Base-by-base conservation (phyloP, 495 filamentous ascomycete genomes). In the Aspergillus taichungensis region DNA sequence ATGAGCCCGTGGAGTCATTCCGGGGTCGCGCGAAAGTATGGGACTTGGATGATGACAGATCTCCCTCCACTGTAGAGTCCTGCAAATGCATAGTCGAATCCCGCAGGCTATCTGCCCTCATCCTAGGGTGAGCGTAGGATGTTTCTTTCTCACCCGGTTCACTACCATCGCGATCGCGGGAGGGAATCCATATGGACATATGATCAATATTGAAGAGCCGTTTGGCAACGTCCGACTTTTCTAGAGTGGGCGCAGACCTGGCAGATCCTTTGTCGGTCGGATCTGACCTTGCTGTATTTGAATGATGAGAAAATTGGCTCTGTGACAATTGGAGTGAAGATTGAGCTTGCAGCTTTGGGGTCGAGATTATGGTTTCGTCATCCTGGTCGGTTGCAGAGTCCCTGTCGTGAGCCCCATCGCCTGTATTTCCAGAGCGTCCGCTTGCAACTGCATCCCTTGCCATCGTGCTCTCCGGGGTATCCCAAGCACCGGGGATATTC, bases 401-500 rank as follows among this genome's bases (percentile, higher is more conserved):
- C 27, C 5, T 40, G 8, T 37, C 41, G 27, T 43, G 34, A 8
- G 13, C 24, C 8, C 12, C 5, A 6, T 30, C 10, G 11, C 8
- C 11, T n/a, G 32, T 5, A 24, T 34, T 36, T 33, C 37, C 13
- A 50, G 28, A 29, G 5, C 39, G 32, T n/a, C 29, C 34, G 28
- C 36, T 37, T 8, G 38, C 12, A 24, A 7, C 11, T n/a, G 29
- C 11, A 13, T 43, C 45, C 36, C 37, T 44, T n/a, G 18, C 7
- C 5, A 46, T 32, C 12, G 45, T 52, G 28, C 55, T 43, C 18
- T 54, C 55, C 18, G 60, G 64, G 5, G 63, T 73, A 50, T 75
- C 76, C 82, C 79, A 84, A 30, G 62, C 71, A 5, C 80, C 81
- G 9, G 81, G 81, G 63, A 84, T 80, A 31, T 62, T 64, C 24